A percentile compares a stretch with the other conserved stretches of the same genome.
These are phyloP conservation scores for Pilaira anomala DNA, from an alignment of 192 early-diverging fungal species.

Conservation along the genomic window DNA sequence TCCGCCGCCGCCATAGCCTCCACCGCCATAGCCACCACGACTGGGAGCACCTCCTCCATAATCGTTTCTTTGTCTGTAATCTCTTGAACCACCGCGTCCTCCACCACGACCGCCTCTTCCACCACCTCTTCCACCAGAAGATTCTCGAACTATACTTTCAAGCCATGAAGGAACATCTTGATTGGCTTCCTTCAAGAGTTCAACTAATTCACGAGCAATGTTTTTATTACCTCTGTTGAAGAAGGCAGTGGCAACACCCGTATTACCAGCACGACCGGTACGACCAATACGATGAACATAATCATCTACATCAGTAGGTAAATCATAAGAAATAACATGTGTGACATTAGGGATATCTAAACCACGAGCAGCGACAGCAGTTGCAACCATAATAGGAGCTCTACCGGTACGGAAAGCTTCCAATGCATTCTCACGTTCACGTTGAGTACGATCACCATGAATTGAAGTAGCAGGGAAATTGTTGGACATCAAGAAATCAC, in stretches of 20 bases:
- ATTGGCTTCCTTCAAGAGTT: conserved; percentile 89
- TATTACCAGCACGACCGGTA: conserved; percentile 96
- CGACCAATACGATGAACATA: conserved; percentile 99
- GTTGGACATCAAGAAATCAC: conserved; percentile 70
- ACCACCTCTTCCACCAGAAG: conserved; percentile 24
- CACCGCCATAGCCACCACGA: conserved; percentile 18
- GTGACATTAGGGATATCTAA: conserved; percentile 80
- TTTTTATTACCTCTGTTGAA: conserved; percentile 86
- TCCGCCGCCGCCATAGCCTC: neutral
- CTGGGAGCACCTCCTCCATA: conserved; percentile 20
- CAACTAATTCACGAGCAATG: conserved; percentile 81
- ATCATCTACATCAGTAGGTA: conserved; percentile 95
- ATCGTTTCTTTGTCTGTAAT: conserved; percentile 13
- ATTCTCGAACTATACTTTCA: conserved; percentile 64
- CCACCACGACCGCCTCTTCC: conserved; percentile 31
- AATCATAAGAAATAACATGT: conserved; percentile 92
- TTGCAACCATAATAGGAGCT: conserved; percentile 88
- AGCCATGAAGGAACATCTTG: conserved; percentile 90
- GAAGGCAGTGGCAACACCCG: conserved; percentile 89
- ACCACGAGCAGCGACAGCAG: conserved; percentile 96
- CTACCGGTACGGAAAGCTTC: conserved; percentile 82
- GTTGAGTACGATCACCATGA: conserved; percentile 94
- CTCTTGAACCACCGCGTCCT: conserved; percentile 14
- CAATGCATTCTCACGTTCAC: conserved; percentile 91
- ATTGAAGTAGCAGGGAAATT: conserved; percentile 92